Conservation (phyloP, 78 protist species). For the Dictyostelium firmibasis region DNA sequence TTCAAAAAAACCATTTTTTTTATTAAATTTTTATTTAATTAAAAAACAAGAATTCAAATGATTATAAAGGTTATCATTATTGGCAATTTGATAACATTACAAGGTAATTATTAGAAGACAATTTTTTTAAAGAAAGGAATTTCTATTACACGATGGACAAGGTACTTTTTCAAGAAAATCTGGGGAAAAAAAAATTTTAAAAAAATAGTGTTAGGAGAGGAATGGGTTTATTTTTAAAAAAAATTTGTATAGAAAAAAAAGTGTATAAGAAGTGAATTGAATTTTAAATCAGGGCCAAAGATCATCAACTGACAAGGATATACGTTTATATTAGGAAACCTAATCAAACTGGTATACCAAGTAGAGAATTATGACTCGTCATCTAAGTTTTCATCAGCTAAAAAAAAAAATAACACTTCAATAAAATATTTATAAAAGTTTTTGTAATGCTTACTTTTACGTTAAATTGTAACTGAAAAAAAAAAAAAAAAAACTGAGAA, state of each 20-base stretch:
- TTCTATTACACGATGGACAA: background rate
- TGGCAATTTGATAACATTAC: background rate
- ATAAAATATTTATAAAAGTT: background rate
- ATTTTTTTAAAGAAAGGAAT: too few species aligned
- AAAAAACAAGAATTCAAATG: too few species aligned
- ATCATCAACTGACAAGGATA: constrained; percentile 1
- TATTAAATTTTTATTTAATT: too few species aligned
- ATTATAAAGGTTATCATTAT: too few species aligned
- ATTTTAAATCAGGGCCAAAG: constrained; percentile 19
- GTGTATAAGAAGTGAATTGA: background rate
- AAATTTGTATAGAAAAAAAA: background rate
- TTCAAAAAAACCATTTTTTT: background rate
- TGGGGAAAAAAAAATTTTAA: background rate
- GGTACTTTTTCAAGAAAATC: background rate
- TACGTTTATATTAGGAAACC: background rate
- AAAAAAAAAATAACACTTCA: background rate
- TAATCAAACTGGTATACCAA: background rate
- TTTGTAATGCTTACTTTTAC: background rate
- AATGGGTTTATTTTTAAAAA: too few species aligned
- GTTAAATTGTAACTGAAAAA: background rate
- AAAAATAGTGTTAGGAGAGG: too few species aligned
- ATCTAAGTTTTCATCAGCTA: constrained; percentile 11
- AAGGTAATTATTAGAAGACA: too few species aligned
- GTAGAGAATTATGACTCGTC: constrained; percentile 48
- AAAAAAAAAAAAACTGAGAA: background rate